Evolutionary conservation across 257 asterid genomes (phyloP), one percentile per base, ranked within the genome.

Genomic region (Solanum virginianum): DNA sequence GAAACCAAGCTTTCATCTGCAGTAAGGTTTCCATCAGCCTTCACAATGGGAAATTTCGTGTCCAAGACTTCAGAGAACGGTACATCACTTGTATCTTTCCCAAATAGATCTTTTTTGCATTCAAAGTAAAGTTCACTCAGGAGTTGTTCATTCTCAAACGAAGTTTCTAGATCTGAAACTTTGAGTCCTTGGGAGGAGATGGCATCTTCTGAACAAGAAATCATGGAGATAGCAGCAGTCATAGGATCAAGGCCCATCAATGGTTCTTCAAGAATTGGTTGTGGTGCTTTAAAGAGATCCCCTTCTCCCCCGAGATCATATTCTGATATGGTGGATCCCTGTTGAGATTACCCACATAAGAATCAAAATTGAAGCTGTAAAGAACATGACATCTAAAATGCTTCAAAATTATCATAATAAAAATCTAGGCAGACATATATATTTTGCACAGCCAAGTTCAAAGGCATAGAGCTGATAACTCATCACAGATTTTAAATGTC

Each of bases 261-360:
- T 11, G 95, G 94, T 84, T 92, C 97, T 85, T 92, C 94, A 24
- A 94, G 84, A 54, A 94, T 88, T 16, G 96, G 92, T 57, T 91
- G 93, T 1, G 98, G 98, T 29, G 98, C 98, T 81, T 91, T 92
- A 89, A 95, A 95, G 59, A 95, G 97, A 88, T 95, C 99, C 29
- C 94, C 98, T 84, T 92, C 98, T 55, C 87, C 97, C 88, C 98
- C 97, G 47, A 94, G 94, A 91, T 91, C 92, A 90, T 94, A 93
- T 16, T 96, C 98, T 6, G 94, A 81, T 65, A 91, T 85, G 24
- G 90, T 55, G 26, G 92, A 89, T 47, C 92, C 59, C 86, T 84
- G 92, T 71, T 83, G 81, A 91, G 71, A 84, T 88, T 68, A 82
- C 93, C 92, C 92, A 87, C 74, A 86, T 74, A 56, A 85, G 80